phyloP scores from a whole-genome alignment of 176 grass and related monocot species.

The Triticum monococcum region DNA sequence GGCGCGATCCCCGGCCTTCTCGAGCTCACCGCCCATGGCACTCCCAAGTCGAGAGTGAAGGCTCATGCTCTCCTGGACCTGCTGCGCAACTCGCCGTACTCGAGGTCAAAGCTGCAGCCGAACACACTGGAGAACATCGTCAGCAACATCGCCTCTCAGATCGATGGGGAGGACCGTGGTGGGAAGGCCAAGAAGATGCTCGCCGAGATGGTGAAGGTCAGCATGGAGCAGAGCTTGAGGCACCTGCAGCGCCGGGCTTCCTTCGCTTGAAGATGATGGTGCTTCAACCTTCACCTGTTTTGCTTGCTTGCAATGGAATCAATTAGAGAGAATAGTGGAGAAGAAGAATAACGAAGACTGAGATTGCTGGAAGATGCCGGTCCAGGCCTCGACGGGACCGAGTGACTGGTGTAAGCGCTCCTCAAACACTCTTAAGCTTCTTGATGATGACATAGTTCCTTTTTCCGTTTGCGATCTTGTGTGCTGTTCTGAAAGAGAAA shows the following conservation, averaged over 20 bases:
- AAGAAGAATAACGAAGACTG: slow-evolving; percentile 36
- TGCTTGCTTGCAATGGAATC: slow-evolving; percentile 36
- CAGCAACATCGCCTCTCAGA: slow-evolving; percentile 71
- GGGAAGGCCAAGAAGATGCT: slow-evolving; percentile 93
- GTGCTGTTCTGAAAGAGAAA: slow-evolving; percentile 19
- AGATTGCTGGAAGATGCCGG: slow-evolving; percentile 56
- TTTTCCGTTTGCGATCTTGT: slow-evolving; percentile 10
- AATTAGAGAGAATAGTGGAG: slow-evolving; percentile 16
- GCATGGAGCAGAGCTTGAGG: slow-evolving; percentile 97
- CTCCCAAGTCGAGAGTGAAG: slow-evolving; percentile 63
- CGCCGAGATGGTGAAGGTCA: slow-evolving; percentile 90
- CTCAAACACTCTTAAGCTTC: slow-evolving; percentile 22
- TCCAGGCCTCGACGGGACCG: slow-evolving; percentile 55
- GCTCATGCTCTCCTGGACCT: slow-evolving; percentile 70
- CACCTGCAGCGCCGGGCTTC: slow-evolving; percentile 90
- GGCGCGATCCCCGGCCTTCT: slow-evolving; percentile 89
- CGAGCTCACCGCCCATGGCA: slow-evolving; percentile 82
- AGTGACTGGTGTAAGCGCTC: slow-evolving; percentile 53
- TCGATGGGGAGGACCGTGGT: slow-evolving; percentile 67
- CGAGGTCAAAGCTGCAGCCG: slow-evolving; percentile 47
- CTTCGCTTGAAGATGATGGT: slow-evolving; percentile 19
- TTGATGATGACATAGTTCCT: slow-evolving; percentile 28
- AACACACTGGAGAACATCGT: slow-evolving; percentile 88
- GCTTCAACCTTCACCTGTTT: neutral
- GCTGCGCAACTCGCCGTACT: slow-evolving; percentile 56